Evolutionary conservation across 2,329 filamentous ascomycete species (phyloP).

Genomic region (Paecilomyces formosus): DNA sequence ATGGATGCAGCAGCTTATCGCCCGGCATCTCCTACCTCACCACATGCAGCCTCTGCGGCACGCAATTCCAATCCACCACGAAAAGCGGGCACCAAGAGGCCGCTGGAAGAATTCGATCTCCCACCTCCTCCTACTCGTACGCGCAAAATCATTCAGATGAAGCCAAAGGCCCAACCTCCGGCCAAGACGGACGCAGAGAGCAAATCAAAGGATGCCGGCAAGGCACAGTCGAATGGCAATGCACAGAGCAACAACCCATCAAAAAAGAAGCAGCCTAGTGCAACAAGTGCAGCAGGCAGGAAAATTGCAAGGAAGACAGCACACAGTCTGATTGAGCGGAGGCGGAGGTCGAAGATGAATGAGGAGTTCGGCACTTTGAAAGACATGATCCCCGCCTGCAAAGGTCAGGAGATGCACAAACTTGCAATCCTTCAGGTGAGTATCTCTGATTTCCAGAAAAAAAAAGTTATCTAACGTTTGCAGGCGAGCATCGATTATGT

Average conservation of each 20-base stretch:
- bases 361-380: slow-evolving; percentile 93
- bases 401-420: slow-evolving; percentile 96
- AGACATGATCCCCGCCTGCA: slow-evolving; percentile 89
- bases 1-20: slow-evolving; percentile 12
- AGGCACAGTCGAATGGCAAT: slow-evolving; percentile 9
- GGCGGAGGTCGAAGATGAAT: slow-evolving; percentile 94
- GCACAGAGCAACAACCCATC: slow-evolving; percentile 30
- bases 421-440: slow-evolving; percentile 82
- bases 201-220: slow-evolving; percentile 15
- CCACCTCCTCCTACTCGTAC: slow-evolving; percentile 87
- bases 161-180: slow-evolving; percentile 47
- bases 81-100: slow-evolving; percentile 31
- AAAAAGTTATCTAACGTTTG: slow-evolving; percentile 1
- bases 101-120: slow-evolving; percentile 57
- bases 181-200: not conserved
- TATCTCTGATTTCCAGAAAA: not conserved
- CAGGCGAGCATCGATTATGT: slow-evolving; percentile 96
- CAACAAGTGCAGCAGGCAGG: slow-evolving; percentile 75
- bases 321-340: slow-evolving; percentile 86
- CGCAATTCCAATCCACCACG: slow-evolving; percentile 16
- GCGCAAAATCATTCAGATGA: slow-evolving; percentile 98
- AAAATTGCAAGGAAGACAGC: slow-evolving; percentile 96
- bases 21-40: slow-evolving; percentile 28
- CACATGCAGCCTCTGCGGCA: slow-evolving; percentile 16
- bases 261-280: slow-evolving; percentile 71